Conservation (phyloP, 495 filamentous ascomycete species). For the Penicillium antarcticum region DNA sequence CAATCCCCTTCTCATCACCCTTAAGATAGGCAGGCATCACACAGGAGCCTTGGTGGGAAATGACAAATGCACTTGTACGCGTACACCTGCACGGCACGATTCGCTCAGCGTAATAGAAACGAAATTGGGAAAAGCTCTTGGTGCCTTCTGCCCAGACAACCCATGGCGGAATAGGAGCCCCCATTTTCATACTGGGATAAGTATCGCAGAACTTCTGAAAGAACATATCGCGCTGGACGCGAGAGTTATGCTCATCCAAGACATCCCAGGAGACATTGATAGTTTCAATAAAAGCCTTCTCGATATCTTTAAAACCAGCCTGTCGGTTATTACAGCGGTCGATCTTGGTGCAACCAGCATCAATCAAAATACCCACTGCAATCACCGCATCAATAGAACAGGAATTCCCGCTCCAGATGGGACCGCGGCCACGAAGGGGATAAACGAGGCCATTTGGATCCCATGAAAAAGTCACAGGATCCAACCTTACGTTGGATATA, state of each 20-base stretch:
- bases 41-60: conserved; percentile 3
- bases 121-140: conserved; percentile 28
- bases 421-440: conserved; percentile 30
- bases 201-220: conserved; percentile 5
- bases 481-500: conserved; percentile 14
- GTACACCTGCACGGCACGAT: conserved; percentile 5
- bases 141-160: conserved; percentile 20
- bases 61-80: neutral
- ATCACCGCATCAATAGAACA: conserved; percentile 31
- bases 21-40: neutral
- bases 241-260: conserved; percentile 10
- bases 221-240: conserved; percentile 20
- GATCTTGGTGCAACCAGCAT: conserved; percentile 35
- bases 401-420: conserved; percentile 20
- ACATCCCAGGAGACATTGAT: conserved; percentile 34
- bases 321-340: conserved; percentile 24
- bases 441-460: conserved; percentile 14
- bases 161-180: conserved; percentile 8
- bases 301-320: conserved; percentile 10
- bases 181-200: conserved; percentile 5
- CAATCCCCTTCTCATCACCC: conserved; percentile 8
- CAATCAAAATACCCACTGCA: conserved; percentile 31
- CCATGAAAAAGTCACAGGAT: conserved; percentile 5
- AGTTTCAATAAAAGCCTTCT: conserved; percentile 32
- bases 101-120: conserved; percentile 7